Base-by-base conservation (phyloP, 352 stramenopile genomes). In the Globisporangium perplexum region DNA sequence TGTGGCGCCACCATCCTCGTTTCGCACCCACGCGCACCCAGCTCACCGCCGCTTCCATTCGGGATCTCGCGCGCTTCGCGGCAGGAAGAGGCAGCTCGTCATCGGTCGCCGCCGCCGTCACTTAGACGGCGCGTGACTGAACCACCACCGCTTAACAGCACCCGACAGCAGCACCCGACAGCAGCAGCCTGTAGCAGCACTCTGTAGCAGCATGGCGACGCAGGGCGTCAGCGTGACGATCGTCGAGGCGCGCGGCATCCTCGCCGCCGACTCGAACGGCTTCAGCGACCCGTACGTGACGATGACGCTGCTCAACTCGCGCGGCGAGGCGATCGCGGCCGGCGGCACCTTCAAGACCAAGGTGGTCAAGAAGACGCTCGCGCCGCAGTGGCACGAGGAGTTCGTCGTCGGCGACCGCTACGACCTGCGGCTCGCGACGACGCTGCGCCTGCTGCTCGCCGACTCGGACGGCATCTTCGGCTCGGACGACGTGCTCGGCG, bases 251-350 rank as follows among this genome's bases (percentile, higher is more conserved):
- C 68, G 74, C 23, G 74, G 66, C 24, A 71, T 93, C 31, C 68
- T 87, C 48, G 73, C 70, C 10, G 78, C 70, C 42, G 82, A 90
- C 66, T 48, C 73, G 28, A 87, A 84, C 50, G 82, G 82, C 51
- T 80, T 75, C 33, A 90, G 79, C 66, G 79, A 90, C 61, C 79
- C 79, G 52, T 90, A 78, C 61, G 77, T 86, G 53, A 53, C 71
- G 50, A 48, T 90, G 14, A 62, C 66, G 47, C 71, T 83, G 49
- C 63, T 85, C 36, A 71, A 90, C 60, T 58, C 66, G 53, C 71
- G 64, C 44, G 74, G 72, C 48, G 59, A 72, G 3, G 60, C 60
- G 20, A 60, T 88, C 35, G 60, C 63, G 17, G 56, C 65, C 8
- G 72, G 62, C 15, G 70, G 71, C 5, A 46, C 53, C 26, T 66